Conservation (phyloP, 1,139 yeast genomes). For the Hansenula anomala region DNA sequence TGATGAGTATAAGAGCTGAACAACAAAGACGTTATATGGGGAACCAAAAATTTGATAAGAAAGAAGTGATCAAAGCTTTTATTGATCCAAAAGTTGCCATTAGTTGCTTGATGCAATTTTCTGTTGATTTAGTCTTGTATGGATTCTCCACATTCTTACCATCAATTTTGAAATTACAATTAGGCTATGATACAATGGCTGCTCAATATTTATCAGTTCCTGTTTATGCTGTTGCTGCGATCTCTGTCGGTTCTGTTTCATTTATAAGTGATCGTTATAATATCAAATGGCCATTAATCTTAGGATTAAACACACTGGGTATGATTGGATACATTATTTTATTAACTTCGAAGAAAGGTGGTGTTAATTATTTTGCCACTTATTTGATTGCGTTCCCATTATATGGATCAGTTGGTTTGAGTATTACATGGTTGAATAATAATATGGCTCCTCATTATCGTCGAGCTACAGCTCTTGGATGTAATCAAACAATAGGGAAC, state of each 20-base stretch:
- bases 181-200: slow-evolving; percentile 30
- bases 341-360: slow-evolving; percentile 22
- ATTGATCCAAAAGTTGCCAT: not conserved
- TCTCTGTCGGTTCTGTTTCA: slow-evolving; percentile 26
- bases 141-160: slow-evolving; percentile 38
- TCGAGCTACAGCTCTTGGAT: slow-evolving; percentile 36
- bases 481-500: slow-evolving; percentile 38
- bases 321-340: slow-evolving; percentile 31
- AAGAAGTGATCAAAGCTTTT: slow-evolving; percentile 27
- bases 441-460: slow-evolving; percentile 37
- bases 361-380: slow-evolving; percentile 35
- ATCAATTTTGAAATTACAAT: slow-evolving; percentile 28
- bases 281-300: slow-evolving; percentile 43
- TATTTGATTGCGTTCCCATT: slow-evolving; percentile 32
- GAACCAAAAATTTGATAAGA: slow-evolving; percentile 25
- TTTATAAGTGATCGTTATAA: slow-evolving; percentile 29
- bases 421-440: slow-evolving; percentile 35
- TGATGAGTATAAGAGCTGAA: slow-evolving; percentile 22
- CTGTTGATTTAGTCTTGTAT: slow-evolving; percentile 32
- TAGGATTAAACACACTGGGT: slow-evolving; percentile 38
- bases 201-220: slow-evolving; percentile 40
- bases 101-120: slow-evolving; percentile 31
- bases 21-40: slow-evolving; percentile 28
- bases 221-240: slow-evolving; percentile 32
- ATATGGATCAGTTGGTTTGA: slow-evolving; percentile 33